A percentile compares a stretch with the other conserved stretches of the same genome.
phyloP scores from a whole-genome alignment of 257 asterid species.

The Forsythia viridissima region DNA sequence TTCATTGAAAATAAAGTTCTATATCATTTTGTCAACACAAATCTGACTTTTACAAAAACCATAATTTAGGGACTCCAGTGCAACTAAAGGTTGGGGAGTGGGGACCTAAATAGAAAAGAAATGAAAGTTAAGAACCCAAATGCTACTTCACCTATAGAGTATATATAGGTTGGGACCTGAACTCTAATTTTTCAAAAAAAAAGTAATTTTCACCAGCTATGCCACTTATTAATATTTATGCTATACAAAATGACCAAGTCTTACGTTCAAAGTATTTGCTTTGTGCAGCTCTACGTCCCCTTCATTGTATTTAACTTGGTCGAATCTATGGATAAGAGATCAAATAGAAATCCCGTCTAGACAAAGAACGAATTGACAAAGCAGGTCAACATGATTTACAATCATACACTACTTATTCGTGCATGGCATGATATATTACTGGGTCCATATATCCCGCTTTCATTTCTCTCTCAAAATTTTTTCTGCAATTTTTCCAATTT shows the following conservation, averaged over 20 bases:
- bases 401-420: no score
- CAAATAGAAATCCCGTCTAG: no score
- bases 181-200: neutral
- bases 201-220: neutral
- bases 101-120: neutral
- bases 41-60: neutral
- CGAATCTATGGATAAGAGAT: neutral
- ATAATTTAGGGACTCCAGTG: neutral
- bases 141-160: neutral
- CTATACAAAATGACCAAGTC: no score
- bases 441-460: neutral
- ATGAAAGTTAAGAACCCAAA: neutral
- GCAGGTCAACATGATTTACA: no score
- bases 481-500: neutral
- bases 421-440: no score
- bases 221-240: neutral
- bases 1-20: neutral
- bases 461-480: neutral
- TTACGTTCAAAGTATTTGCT: no score
- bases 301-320: neutral
- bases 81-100: neutral
- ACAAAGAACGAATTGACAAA: no score
- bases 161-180: neutral
- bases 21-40: neutral
- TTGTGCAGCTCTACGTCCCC: no score